Base-by-base conservation (phyloP, 2,329 filamentous ascomycete species). In the Aspergillus japonicus region DNA sequence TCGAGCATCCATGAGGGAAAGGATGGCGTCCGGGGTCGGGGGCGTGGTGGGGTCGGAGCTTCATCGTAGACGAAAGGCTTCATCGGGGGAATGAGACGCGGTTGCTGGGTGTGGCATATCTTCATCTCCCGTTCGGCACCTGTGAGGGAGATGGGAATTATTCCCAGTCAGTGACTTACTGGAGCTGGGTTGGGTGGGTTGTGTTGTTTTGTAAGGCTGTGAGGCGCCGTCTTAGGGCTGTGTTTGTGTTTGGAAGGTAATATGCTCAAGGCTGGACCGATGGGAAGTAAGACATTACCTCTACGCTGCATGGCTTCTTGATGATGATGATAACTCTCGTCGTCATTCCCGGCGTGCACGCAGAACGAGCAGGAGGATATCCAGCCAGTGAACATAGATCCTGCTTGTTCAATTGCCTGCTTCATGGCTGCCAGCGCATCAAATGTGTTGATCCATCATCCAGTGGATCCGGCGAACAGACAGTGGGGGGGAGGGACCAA, bases 61-160 rank as follows among this genome's bases (percentile, higher is more conserved):
- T 77, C 71, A 66, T 79, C 73, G 62, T 77, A 77, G 55, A 78
- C 70, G 47, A 70, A 71, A 62, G 80, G 68, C 65, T 76, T 78
- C 77, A 80, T 81, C 6, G 79, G 78, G 26, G 78, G 74, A 50
- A 80, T 73, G 47, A 79, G 74, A 65, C 76, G 75, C 61, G 80
- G 80, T 65, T 44, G 39, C 16, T 81, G 79, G 56, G 75, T 72
- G 58, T 77, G 73, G 67, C 74, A 78, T 68, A 81, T 69, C 66
- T 72, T 68, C 76, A 80, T 78, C 59, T 78, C 74, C 65, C 76
- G 73, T 58, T 80, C 71, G 47, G 76, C 64, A 47, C 72, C 77
- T 79, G 54, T n/a, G 8, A 56, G 29, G 54, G 53, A 52, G 50
- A 53, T 56, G 29, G 47, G 35, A 31, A 39, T 5, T 5, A 19